A percentile compares a stretch with the other conserved stretches of the same genome.
Evolutionary conservation across 2,329 filamentous ascomycete genomes (phyloP).

Genomic region (Penicillium sp.): DNA sequence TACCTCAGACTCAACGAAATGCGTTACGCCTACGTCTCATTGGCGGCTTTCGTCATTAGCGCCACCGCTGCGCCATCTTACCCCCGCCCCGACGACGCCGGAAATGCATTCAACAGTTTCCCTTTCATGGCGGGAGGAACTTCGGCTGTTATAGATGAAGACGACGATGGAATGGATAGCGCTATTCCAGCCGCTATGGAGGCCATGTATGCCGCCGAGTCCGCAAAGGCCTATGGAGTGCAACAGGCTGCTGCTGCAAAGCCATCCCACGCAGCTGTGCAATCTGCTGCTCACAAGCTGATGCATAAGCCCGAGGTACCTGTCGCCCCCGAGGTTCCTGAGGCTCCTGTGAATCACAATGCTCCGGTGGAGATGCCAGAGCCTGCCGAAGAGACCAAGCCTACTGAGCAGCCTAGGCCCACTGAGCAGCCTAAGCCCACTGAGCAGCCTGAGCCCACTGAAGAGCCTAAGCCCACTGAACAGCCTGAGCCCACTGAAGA

Average conservation of each 20-base stretch:
- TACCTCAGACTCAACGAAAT: slow-evolving; percentile 11
- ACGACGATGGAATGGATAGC: slow-evolving; percentile 15
- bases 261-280: not conserved
- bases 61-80: slow-evolving; percentile 25
- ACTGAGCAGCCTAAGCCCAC: not conserved
- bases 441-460: not conserved
- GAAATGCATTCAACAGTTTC: slow-evolving; percentile 14
- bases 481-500: not conserved
- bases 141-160: not conserved
- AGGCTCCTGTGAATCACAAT: not conserved
- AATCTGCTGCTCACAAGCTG: not conserved
- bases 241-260: not conserved
- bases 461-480: not conserved
- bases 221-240: not conserved
- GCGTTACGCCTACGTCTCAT: slow-evolving; percentile 23
- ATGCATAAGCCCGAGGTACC: not conserved
- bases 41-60: slow-evolving; percentile 32
- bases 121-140: slow-evolving; percentile 15
- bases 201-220: slow-evolving; percentile 11
- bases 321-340: not conserved
- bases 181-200: slow-evolving; percentile 16
- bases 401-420: not conserved
- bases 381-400: not conserved
- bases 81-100: slow-evolving; percentile 2
- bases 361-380: not conserved